Conservation (phyloP, 345 rosid genomes). For the Citrus hindsii region DNA sequence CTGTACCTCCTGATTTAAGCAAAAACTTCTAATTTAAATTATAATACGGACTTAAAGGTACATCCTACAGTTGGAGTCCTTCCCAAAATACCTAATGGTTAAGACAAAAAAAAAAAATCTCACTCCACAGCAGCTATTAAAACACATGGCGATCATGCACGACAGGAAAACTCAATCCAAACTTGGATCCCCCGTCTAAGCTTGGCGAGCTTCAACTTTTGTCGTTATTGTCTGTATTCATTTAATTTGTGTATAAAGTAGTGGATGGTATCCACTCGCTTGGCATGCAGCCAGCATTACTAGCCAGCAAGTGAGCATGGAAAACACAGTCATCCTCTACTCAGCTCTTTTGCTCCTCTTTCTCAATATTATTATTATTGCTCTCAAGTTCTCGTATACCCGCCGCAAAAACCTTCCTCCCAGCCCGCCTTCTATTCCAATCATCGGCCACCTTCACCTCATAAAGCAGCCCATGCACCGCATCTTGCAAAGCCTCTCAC, state of each 20-base stretch:
- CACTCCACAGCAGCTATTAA: background rate
- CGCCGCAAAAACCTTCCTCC: constrained; percentile 31
- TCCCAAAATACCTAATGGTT: fast-evolving
- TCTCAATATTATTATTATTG: constrained; percentile 13
- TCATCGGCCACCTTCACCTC: constrained; percentile 46
- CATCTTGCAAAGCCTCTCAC: constrained; percentile 18
- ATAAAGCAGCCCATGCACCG: constrained; percentile 26
- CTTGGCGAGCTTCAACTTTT: background rate
- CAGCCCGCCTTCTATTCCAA: constrained; percentile 32
- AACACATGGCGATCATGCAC: background rate
- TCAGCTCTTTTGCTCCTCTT: background rate
- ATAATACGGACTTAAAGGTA: fast-evolving
- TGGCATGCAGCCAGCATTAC: background rate
- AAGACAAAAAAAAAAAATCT: too few relatives aligned
- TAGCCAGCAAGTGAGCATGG: background rate
- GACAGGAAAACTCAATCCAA: background rate
- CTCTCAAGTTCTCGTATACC: background rate
- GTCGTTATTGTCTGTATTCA: background rate
- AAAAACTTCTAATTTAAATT: fast-evolving
- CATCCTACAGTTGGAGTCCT: fast-evolving
- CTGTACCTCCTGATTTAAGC: fast-evolving
- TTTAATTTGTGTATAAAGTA: too few relatives aligned
- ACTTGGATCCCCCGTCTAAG: background rate
- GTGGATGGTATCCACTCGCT: background rate
- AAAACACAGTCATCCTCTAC: background rate